These are phyloP conservation scores for Linderniella brevidens DNA, from an alignment of 257 asterid genomes.

Conservation along the genomic window DNA sequence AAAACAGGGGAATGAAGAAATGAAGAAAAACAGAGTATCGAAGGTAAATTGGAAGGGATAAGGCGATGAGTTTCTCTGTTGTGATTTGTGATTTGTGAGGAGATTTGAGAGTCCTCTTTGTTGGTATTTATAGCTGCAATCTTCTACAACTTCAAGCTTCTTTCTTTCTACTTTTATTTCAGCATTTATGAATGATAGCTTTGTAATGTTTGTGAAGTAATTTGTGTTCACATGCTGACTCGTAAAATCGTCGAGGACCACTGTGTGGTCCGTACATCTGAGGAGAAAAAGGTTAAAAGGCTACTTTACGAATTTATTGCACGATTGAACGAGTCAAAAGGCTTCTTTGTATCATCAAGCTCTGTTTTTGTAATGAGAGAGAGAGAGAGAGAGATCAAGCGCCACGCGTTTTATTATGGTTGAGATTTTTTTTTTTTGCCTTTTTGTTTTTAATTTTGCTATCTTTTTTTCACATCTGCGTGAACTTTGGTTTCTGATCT, in stretches of 20 bases:
- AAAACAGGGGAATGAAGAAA: neutral
- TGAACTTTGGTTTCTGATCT: too few species aligned
- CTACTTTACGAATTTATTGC: slow-evolving; percentile 1
- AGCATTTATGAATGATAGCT: too few species aligned
- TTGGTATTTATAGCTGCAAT: neutral
- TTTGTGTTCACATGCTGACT: neutral
- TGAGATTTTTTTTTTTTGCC: too few species aligned
- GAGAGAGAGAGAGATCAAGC: too few species aligned
- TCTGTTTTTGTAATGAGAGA: too few species aligned
- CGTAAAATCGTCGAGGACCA: neutral
- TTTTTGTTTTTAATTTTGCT: too few species aligned
- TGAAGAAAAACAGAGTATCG: neutral
- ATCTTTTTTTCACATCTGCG: too few species aligned
- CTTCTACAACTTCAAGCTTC: neutral
- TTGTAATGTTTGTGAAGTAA: neutral
- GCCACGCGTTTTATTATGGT: too few species aligned
- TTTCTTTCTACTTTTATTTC: too few species aligned
- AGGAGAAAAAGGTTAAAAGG: neutral
- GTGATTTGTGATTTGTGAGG: neutral
- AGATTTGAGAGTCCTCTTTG: neutral
- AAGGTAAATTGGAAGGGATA: neutral
- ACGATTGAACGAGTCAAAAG: neutral
- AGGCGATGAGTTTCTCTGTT: too few species aligned
- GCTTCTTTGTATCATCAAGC: too few species aligned
- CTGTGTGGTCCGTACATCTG: neutral